These are phyloP conservation scores for Pleurotus citrinopileatus DNA, from an alignment of 768 basidiomycete species.

Conservation along the genomic window DNA sequence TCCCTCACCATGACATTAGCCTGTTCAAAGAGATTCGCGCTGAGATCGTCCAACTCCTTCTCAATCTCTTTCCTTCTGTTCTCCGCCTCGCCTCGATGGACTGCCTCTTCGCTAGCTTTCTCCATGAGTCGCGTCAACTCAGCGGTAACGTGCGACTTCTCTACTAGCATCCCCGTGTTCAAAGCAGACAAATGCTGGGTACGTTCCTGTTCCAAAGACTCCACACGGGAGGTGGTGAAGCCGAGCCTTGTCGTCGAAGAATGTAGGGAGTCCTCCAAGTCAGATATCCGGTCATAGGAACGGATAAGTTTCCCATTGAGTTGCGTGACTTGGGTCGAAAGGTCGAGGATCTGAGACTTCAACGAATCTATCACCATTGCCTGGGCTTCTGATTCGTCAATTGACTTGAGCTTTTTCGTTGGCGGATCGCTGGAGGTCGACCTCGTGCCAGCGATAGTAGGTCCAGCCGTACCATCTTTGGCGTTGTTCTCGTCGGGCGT, in stretches of 20 bases:
- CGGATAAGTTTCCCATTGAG: conserved; percentile 92
- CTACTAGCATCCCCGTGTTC: conserved; percentile 89
- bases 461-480: conserved; percentile 1
- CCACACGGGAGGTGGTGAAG: conserved; percentile 60
- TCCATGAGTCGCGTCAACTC: conserved; percentile 95
- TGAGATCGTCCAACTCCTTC: conserved; percentile 92
- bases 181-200: conserved; percentile 86
- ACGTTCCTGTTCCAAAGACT: conserved; percentile 81
- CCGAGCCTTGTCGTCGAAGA: conserved; percentile 58
- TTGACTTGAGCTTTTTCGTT: conserved; percentile 12
- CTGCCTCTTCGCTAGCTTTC: conserved; percentile 92
- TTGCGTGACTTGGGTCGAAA: conserved; percentile 86
- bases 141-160: conserved; percentile 83
- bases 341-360: conserved; percentile 77
- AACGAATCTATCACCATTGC: conserved; percentile 80
- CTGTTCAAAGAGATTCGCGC: conserved; percentile 84
- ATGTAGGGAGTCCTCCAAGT: conserved; percentile 89
- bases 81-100: conserved; percentile 88
- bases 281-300: conserved; percentile 88
- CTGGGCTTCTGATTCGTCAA: conserved; percentile 61
- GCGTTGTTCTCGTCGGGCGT: background rate
- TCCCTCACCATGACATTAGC: conserved; percentile 99
- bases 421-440: background rate
- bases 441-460: background rate
- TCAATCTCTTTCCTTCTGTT: conserved; percentile 80